A percentile compares a stretch with the other conserved stretches of the same genome.
Evolutionary conservation across 2,329 filamentous ascomycete genomes (phyloP).

Genomic region (Lasiodiplodia theobromae): DNA sequence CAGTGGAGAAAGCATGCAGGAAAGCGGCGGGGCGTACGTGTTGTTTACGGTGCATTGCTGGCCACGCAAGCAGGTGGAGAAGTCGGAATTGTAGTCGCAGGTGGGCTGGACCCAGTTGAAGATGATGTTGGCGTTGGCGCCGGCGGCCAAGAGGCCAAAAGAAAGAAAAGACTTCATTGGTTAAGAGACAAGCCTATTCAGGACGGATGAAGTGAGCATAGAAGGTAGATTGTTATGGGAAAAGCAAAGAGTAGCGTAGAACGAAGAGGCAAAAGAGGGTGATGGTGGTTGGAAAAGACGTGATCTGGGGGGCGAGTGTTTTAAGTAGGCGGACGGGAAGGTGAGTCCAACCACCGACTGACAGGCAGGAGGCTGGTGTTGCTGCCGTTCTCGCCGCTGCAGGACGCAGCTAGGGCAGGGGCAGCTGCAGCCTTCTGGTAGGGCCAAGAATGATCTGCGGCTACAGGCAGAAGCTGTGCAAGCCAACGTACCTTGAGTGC

Average conservation of each 20-base stretch:
- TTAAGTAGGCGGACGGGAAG: background rate
- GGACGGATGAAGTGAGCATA: conserved; percentile 15
- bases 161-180: conserved; percentile 29
- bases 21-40: conserved; percentile 37
- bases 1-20: background rate
- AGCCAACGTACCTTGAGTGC: conserved; percentile 2
- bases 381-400: background rate
- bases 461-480: background rate
- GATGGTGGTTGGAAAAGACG: background rate
- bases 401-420: background rate
- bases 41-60: conserved; percentile 46
- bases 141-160: conserved; percentile 37
- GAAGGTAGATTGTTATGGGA: conserved; percentile 7
- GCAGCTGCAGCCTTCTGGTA: conserved; percentile 22
- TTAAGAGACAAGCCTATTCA: conserved; percentile 14
- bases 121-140: conserved; percentile 56
- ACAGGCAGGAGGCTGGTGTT: background rate
- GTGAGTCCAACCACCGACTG: background rate
- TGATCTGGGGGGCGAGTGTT: background rate
- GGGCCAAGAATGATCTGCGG: conserved; percentile 5
- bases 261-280: conserved; percentile 3
- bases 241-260: conserved; percentile 2
- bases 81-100: conserved; percentile 45
- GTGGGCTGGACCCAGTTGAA: conserved; percentile 55
- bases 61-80: conserved; percentile 46